Percentiles rank a stretch among this genome's conserved stretches.
Conservation (phyloP, 805 yeast genomes). For the Cyberlindnera japonica region DNA sequence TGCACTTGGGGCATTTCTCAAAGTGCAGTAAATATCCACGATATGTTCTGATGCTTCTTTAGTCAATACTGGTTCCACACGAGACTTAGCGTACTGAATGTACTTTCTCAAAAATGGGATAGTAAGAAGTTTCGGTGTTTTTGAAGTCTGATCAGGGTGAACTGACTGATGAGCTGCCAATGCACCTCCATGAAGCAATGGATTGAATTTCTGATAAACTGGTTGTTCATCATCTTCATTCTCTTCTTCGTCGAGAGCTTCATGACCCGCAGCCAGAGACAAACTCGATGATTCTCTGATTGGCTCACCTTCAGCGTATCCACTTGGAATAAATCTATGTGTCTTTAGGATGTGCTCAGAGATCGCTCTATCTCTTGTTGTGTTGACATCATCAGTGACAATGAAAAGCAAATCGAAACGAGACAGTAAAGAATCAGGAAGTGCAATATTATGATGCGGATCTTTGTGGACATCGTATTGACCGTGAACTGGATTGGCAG, state of each 20-base stretch:
- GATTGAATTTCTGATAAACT: conserved; percentile 82
- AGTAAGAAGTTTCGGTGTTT: conserved; percentile 50
- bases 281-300: conserved; percentile 71
- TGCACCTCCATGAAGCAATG: conserved; percentile 79
- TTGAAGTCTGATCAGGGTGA: conserved; percentile 29
- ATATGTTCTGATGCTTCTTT: conserved; percentile 75
- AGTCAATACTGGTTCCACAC: conserved; percentile 77
- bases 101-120: conserved; percentile 89
- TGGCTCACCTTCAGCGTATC: conserved; percentile 90
- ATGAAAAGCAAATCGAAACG: conserved; percentile 95
- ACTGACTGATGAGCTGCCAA: conserved; percentile 33
- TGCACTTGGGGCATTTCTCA: conserved; percentile 69
- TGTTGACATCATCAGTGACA: conserved; percentile 92
- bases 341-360: conserved; percentile 93
- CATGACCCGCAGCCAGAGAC: conserved; percentile 78
- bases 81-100: conserved; percentile 88
- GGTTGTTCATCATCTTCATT: conserved; percentile 32
- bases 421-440: conserved; percentile 93
- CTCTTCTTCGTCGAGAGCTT: conserved; percentile 46
- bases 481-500: conserved; percentile 96
- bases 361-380: conserved; percentile 75
- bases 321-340: conserved; percentile 86
- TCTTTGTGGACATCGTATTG: conserved; percentile 95
- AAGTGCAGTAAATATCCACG: conserved; percentile 71
- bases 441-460: conserved; percentile 93